Conservation (phyloP, 345 rosid genomes). For the Gossypium turneri region DNA sequence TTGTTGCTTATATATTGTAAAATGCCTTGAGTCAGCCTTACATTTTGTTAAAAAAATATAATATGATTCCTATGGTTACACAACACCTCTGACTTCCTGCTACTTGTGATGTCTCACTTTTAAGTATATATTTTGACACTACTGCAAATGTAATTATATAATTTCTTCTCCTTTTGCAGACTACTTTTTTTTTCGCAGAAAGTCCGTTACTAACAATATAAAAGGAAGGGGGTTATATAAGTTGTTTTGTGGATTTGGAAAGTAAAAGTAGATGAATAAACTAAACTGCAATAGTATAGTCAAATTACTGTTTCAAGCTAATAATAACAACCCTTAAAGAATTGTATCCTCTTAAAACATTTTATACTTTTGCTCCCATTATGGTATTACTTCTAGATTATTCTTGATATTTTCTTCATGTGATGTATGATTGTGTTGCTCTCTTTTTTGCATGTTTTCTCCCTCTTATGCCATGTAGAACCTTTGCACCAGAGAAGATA, state of each 20-base stretch:
- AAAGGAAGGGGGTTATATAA: not conserved
- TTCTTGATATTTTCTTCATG: constrained; percentile 14
- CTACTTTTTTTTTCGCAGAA: not conserved
- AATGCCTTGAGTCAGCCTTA: not conserved
- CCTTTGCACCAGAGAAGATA: constrained; percentile 33
- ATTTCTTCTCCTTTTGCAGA: not conserved
- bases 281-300: not conserved
- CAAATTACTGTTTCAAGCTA: not conserved
- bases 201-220: not conserved
- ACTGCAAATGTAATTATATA: not conserved
- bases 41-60: not conserved
- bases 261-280: not conserved
- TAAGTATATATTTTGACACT: not conserved
- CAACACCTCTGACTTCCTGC: not conserved
- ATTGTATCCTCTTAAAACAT: not conserved
- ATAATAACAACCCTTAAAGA: not conserved
- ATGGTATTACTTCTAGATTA: not conserved
- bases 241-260: constrained; percentile 3
- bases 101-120: not conserved
- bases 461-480: constrained; percentile 30
- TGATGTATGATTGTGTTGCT: constrained; percentile 5
- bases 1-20: not conserved
- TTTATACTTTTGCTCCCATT: not conserved
- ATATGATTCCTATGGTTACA: not conserved
- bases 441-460: constrained; percentile 11